Evolutionary conservation across 495 filamentous ascomycete species (phyloP), one percentile per base, ranked within the genome.

Genomic region (Penicillium daleae): DNA sequence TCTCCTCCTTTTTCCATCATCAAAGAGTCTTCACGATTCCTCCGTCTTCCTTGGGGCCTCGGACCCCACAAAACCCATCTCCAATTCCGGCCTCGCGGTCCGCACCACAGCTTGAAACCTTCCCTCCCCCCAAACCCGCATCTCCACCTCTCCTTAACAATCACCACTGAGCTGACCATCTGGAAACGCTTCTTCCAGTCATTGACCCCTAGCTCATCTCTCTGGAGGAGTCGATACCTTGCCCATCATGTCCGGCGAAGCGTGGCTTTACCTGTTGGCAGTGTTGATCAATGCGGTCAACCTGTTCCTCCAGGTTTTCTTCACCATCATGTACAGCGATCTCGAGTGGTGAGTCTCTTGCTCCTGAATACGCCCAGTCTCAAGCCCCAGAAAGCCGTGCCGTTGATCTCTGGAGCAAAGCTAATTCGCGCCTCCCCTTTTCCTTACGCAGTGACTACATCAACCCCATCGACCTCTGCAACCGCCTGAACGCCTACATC

Each of bases 201-300:
- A 62, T 70, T 66, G 46, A 59, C 51, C 13, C 35, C 31, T 5
- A 59, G 32, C 48, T 31, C 24, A n/a, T 44, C 22, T 31, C 49
- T 48, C 21, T 27, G 56, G 39, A 39, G 26, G 31, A 52, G 24
- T 66, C 68, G 49, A 64, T 57, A 37, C 50, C 59, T 39, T 69
- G 57, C 64, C 78, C 82, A 96, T 80, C 64, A 99, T 99, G 94
- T 97, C 94, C 68, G 94, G 94, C 73, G 94, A 99, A 87, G 95
- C 94, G 80, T 99, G 94, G 96, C 85, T 99, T 75, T 99, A 96
- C 84, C 89, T 99, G 69, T 85, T 99, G 78, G 89, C 95, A 79
- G 96, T 99, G 78, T 86, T 99, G 75, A 95, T 99, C 82, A 99
- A 99, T 85, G 96, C 96, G 81, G 95, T 98, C 87, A 99, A 99